Evolutionary conservation across 208 protist species (phyloP), one percentile per base, ranked within the genome.

Genomic region (Trichomonas tenax): DNA sequence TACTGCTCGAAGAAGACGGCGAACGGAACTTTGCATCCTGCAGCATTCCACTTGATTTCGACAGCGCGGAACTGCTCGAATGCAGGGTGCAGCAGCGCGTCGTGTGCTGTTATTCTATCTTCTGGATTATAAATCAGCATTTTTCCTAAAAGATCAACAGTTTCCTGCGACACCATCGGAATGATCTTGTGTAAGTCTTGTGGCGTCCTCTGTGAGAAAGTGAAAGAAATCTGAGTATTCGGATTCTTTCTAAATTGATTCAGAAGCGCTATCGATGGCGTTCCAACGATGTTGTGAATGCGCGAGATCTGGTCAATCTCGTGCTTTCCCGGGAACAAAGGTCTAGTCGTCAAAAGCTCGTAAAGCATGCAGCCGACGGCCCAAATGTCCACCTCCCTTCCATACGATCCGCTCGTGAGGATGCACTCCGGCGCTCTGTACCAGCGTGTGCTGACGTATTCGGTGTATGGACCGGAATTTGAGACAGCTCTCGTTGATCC

Each of bases 401-500:
- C 93, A 82, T 96, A 96, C 15, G 38, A 46, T 23, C 93, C 93
- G 38, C 46, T 38, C 26, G 93, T 82, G 0, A 99, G 96, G 34
- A 99, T 96, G 2, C 98, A 97, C 90, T 99, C 98, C 0, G 98
- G 98, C 26, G 98, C 98, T 10, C 98, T 96, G 95, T 98, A 98
- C 98, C 98, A 98, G 21, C 98, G 95, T 0, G 98, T 99, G 23
- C 97, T 98, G 9, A 99, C 98, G 84, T 99, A 99, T 49, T 98
- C 98, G 6, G 98, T 98, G 96, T 97, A 98, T 6, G 98, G 98
- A 0, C 40, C 49, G 17, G 98, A 98, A 21, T 96, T 97, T 2
- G 98, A 98, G 46, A 98, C 82, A 3, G 38, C 98, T 31, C 98
- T 96, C 14, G 98, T 98, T 2, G 98, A 97, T 31, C 98, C 98